Evolutionary conservation across 257 asterid species (phyloP), one percentile per base, ranked within the genome.

Genomic region (Nicotiana paniculata): DNA sequence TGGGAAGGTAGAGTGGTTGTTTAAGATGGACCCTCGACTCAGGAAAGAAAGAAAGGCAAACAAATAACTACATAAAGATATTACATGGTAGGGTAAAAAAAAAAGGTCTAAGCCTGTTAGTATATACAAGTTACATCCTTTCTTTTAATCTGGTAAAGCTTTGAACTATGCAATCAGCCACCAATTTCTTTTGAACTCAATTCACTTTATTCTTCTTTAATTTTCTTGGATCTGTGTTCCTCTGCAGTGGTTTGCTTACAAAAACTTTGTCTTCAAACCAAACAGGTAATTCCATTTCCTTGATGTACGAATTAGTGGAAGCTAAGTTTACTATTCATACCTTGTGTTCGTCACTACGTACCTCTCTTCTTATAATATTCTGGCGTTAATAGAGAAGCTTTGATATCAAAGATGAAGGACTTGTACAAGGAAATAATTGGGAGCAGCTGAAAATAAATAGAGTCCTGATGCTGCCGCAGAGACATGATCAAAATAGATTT

Each of bases 201-300:
- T 75, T 28, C 26, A 26, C 43, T 30, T 74, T 3, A 4, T 58
- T 62, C 18, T 59, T 79, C 61, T 15, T 59, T n/a, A 72, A 33
- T n/a, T 53, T 57, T 79, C 78, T 68, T 54, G 18, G 46, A 12
- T 72, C 39, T 28, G 17, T 39, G 15, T 26, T 75, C 63, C 63
- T 26, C 46, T 91, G 90, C 97, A 94, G 98, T 92, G 94, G 93
- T 95, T 92, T 86, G 97, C 92, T 16, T 95, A 95, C 92, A 84
- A 84, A 69, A 93, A 95, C 92, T 90, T 95, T 66, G 53, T 85
- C 76, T 89, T 81, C 54, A 92, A 85, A 87, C 92, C 96, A 32
- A 21, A 21, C 24, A 21, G 24, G 24, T 21, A 21, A 21, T 21
- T 21, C 24, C 24, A 21, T 21, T 21, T 21, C 24, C 24, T 21